Conservation (phyloP, 2,329 filamentous ascomycete species). For the Apiospora sp. region DNA sequence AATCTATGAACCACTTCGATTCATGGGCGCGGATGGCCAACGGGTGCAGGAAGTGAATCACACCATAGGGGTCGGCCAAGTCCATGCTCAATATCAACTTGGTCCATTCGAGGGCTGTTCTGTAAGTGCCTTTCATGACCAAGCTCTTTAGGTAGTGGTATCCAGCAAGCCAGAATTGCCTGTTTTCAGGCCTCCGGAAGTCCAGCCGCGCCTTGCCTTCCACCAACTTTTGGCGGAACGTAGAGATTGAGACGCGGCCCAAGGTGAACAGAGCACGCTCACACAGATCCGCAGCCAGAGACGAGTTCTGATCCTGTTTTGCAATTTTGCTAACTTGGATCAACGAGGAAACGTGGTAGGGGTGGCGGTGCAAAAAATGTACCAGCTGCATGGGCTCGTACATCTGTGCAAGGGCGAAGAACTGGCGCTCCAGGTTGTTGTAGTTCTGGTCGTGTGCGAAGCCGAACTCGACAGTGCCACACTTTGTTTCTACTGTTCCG, state of each 20-base stretch:
- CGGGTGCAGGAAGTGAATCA: conserved; percentile 82
- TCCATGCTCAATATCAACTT: conserved; percentile 83
- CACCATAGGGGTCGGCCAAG: conserved; percentile 81
- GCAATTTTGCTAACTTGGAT: conserved; percentile 92
- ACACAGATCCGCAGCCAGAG: conserved; percentile 84
- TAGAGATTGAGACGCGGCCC: conserved; percentile 85
- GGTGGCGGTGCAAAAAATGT: conserved; percentile 74
- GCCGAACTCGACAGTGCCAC: conserved; percentile 74
- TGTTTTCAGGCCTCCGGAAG: conserved; percentile 84
- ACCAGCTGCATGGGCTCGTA: conserved; percentile 84
- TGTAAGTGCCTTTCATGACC: conserved; percentile 89
- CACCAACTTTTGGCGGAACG: conserved; percentile 78
- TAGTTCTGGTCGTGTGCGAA: conserved; percentile 81
- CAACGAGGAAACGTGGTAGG: conserved; percentile 93
- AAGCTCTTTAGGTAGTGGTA: conserved; percentile 90
- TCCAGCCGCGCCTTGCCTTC: conserved; percentile 82
- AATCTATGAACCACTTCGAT: conserved; percentile 76
- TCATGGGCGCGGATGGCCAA: conserved; percentile 84
- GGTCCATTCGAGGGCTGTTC: conserved; percentile 92
- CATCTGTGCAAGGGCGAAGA: conserved; percentile 84
- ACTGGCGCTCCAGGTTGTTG: conserved; percentile 76
- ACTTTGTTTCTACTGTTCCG: conserved; percentile 37
- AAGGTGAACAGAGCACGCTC: conserved; percentile 94
- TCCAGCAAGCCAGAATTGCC: conserved; percentile 89
- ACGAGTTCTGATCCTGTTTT: conserved; percentile 88